Evolutionary conservation across 768 basidiomycete genomes (phyloP), one percentile per base, ranked within the genome.

Genomic region (Kwoniella heveanensis): DNA sequence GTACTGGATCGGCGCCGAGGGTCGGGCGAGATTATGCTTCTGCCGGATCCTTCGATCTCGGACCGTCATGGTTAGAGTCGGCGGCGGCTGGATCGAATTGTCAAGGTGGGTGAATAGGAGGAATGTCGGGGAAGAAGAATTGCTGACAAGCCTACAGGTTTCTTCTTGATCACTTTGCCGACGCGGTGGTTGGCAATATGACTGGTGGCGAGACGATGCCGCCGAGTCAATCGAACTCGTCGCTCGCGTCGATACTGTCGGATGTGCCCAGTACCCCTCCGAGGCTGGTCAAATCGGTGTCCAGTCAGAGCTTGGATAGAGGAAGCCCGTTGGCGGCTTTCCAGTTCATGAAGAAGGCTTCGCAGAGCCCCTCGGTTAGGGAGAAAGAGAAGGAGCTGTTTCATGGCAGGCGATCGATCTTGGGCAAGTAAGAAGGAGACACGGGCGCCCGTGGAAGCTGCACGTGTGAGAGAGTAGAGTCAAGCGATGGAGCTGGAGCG

Each of bases 11-110:
- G 94, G 94, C 15, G 88, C 91, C 68, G 87, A 91, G 69, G 91
- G 94, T 55, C 86, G 69, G 6, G 75, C 91, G 6, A 92, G 88
- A 78, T 82, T 95, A 30, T 94, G 91, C 79, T 95, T 92, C 79
- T 92, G 92, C 78, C 86, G 93, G 26, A 95, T 95, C 50, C 81
- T 95, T 26, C 87, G 92, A 12, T 92, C 90, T 1, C 90, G 92
- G 72, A 92, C 90, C 0, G 92, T 95, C 66, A 96, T 96, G 93
- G 93, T 97, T 48, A 86, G 93, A 63, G 91, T 96, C 15, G 93
- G 93, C 26, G 94, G 94, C 36, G 94, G 94, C 19, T 97, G 93
- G 93, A 83, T 86, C 59, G 92, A 95, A 78, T 81, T 97, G 56
- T 91, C 91, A 21, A 92, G 88, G 92, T 94, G 77, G 50, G 88